Percentiles rank a stretch among this genome's conserved stretches.
Conservation (phyloP, 2,329 filamentous ascomycete genomes). For the Metarhizium guizhouense region DNA sequence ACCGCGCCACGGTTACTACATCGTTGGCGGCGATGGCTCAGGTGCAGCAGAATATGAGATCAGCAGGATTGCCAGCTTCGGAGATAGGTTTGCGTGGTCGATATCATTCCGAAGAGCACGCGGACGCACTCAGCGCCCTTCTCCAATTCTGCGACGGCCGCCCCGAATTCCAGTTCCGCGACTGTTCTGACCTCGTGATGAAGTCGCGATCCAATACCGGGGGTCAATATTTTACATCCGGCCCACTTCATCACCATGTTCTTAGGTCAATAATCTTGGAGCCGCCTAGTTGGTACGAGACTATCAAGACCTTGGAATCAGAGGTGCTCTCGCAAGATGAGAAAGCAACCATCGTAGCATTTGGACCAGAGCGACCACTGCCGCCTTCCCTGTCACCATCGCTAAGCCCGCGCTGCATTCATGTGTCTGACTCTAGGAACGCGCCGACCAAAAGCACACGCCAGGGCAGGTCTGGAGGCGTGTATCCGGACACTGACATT, state of each 20-base stretch:
- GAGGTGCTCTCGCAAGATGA: background rate
- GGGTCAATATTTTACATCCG: background rate
- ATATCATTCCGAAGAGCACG: background rate
- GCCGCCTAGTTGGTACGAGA: constrained; percentile 45
- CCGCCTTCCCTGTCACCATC: background rate
- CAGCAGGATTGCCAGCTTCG: background rate
- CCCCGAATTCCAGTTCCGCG: background rate
- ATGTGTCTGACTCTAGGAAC: constrained; percentile 7
- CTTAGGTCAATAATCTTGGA: constrained; percentile 33
- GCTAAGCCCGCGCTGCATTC: constrained; percentile 1
- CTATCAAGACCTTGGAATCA: background rate
- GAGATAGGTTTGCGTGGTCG: background rate
- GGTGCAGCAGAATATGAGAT: background rate
- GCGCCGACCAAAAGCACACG: background rate
- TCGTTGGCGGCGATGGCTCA: background rate
- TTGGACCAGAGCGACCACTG: background rate
- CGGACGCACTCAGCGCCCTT: background rate
- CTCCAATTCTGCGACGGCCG: background rate
- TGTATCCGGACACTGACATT: constrained; percentile 11
- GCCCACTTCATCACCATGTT: background rate
- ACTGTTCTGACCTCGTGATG: background rate
- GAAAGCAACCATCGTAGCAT: background rate
- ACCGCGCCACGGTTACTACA: background rate
- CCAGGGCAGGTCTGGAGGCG: background rate
- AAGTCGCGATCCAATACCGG: background rate